Base-by-base conservation (phyloP, 768 basidiomycete species). In the Melanogaster broomeanus region DNA sequence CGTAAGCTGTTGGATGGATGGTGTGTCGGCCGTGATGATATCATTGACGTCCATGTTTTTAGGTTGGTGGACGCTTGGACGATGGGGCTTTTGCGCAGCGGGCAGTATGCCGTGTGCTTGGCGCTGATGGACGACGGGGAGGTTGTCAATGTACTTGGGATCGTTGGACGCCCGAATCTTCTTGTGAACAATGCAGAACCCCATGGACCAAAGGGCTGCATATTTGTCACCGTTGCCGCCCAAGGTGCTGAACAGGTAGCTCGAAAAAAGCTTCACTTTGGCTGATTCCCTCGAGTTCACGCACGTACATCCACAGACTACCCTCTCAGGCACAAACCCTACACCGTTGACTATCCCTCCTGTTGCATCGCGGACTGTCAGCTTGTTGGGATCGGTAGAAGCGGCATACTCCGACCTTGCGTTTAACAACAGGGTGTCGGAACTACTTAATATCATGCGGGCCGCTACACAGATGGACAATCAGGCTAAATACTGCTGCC, bases 121-220 rank as follows among this genome's bases (percentile, higher is more conserved):
- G 87, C 93, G 0, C 75, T 97, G 48, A 83, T 96, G 62, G 77
- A 90, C 38, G 84, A 94, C 56, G 79, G 87, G 0, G 67, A 84
- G 45, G 90, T 93, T 31, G n/a, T n/a, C n/a, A n/a, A n/a, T n/a
- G 77, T 91, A 63, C 75, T 97, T 3, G 93, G 91, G 5, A 83
- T 94, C 16, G 86, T 94, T 58, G 93, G 93, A 8, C 97, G 95
- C 68, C 96, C 96, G 2, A 99, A 99, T 69, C 76, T 98, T 16
- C 88, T 85, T 10, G 69, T 83, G 34, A 74, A 83, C 58, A 68
- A 72, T 4, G 57, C 68, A 1, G 68, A 79, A 33, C 81, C 85
- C 4, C 74, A 84, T 11, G 80, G 80, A 11, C 77, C 76, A 33
- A 84, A 77, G 42, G 96, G 96, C 0, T 88, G 86, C 49, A 74